These are phyloP conservation scores for Pleurostoma richardsiae DNA, from an alignment of 2,329 filamentous ascomycete genomes.

Conservation along the genomic window DNA sequence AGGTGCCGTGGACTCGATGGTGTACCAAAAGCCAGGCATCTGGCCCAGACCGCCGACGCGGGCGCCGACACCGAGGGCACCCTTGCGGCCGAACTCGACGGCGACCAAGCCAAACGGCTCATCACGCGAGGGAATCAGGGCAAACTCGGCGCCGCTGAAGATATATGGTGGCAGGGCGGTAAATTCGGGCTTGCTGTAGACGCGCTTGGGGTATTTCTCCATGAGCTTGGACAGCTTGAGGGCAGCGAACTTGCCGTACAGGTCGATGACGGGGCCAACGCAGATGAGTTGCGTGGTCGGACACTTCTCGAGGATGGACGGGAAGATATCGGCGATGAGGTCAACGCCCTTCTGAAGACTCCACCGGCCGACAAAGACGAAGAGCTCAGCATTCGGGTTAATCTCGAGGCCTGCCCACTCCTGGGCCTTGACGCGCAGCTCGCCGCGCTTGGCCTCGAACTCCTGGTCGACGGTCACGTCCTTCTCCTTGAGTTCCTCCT, in stretches of 20 bases:
- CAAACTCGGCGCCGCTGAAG: constrained; percentile 64
- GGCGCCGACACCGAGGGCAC: constrained; percentile 61
- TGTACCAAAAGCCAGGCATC: constrained; percentile 70
- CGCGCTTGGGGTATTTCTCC: constrained; percentile 59
- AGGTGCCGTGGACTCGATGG: constrained; percentile 59
- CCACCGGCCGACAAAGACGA: constrained; percentile 66
- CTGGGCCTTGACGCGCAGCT: constrained; percentile 57
- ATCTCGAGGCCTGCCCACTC: constrained; percentile 62
- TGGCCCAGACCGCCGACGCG: constrained; percentile 63
- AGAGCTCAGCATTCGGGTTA: constrained; percentile 56
- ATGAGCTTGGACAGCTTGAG: constrained; percentile 60
- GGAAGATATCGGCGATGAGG: constrained; percentile 63
- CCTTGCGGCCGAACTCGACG: constrained; percentile 65
- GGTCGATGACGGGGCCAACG: constrained; percentile 61
- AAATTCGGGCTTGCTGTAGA: constrained; percentile 65
- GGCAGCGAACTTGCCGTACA: constrained; percentile 64
- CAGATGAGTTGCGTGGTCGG: constrained; percentile 57
- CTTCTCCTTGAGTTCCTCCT: constrained; percentile 39
- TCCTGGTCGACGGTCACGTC: constrained; percentile 47
- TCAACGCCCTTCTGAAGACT: constrained; percentile 66
- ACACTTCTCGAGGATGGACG: constrained; percentile 54
- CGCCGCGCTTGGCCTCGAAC: constrained; percentile 47
- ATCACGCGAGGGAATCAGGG: constrained; percentile 62
- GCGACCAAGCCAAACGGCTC: constrained; percentile 66
- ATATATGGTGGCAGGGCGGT: constrained; percentile 62